Base-by-base conservation (phyloP, 352 stramenopile species). In the Sclerospora graminicola region DNA sequence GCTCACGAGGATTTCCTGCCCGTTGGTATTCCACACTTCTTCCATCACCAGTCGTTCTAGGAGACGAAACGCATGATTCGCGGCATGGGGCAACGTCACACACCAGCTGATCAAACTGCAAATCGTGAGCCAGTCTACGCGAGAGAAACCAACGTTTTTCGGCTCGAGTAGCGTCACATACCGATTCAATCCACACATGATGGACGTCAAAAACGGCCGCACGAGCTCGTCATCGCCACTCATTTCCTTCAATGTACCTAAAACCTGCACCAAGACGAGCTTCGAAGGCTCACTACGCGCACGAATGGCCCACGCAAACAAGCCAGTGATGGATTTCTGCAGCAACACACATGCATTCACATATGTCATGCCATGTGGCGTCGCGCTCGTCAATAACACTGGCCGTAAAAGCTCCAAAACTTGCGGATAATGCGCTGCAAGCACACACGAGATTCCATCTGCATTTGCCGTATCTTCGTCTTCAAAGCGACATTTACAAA, bases 91-190 rank as follows among this genome's bases (percentile, higher is more conserved):
- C 30, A 53, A 50, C 20, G 41, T 42, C 8, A 75, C 60, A 2
- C 72, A 83, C 68, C 54, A 84, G 26, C 59, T 72, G 24, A 88
- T 75, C 21, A 88, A 35, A 28, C 64, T 75, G 18, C 61, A 81
- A 13, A 88, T 59, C 11, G 69, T 71, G 14, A 81, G 28, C 76
- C 76, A 88, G 24, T 84, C 63, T 36, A 66, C 62, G 0, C 59
- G 65, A n/a, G 57, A 55, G 40, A 66, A 76, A 16, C 44, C 50
- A 8, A 78, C 31, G 4, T 57, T 57, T 16, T 35, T 65, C 16
- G 60, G 57, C 20, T 53, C 19, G 13, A 73, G 38, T 15, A 61
- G 28, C 4, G 52, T 27, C 2, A 76, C 60, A 34, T 74, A 67
- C 31, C 47, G 53, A 35, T 67, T 41, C 29, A 78, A 48, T 10